These are phyloP conservation scores for Paecilomyces sp. DNA, from an alignment of 2,329 filamentous ascomycete genomes.

Conservation along the genomic window DNA sequence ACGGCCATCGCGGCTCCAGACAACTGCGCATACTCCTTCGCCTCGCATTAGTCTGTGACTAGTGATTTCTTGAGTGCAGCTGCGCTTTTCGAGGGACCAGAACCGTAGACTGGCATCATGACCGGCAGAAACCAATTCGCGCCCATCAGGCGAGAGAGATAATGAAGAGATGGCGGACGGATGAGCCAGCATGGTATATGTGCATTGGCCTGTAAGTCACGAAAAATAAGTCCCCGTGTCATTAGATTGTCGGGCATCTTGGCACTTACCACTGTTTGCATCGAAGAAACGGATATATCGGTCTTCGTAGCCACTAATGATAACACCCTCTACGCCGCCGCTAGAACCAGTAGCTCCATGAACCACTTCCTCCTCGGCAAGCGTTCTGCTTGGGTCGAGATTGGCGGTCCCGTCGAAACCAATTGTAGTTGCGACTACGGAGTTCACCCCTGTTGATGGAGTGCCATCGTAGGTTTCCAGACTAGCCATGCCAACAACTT, in stretches of 20 bases:
- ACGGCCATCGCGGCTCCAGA: constrained; percentile 91
- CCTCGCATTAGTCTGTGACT: constrained; percentile 90
- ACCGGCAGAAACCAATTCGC: constrained; percentile 89
- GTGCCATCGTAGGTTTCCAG: constrained; percentile 90
- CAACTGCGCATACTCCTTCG: constrained; percentile 87
- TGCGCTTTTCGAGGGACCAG: constrained; percentile 93
- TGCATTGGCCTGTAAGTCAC: constrained; percentile 73
- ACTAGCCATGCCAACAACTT: constrained; percentile 87
- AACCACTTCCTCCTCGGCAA: constrained; percentile 64
- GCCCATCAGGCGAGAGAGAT: constrained; percentile 84
- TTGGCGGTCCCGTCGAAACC: constrained; percentile 63
- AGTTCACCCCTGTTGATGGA: constrained; percentile 74
- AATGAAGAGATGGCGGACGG: constrained; percentile 87
- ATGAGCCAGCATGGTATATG: constrained; percentile 97
- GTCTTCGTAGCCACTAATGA: constrained; percentile 96
- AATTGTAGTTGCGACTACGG: constrained; percentile 78
- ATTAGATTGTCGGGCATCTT: neutral
- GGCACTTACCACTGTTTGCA: constrained; percentile 85
- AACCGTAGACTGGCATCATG: constrained; percentile 94
- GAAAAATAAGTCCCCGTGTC: constrained; percentile 11
- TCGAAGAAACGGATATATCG: constrained; percentile 95
- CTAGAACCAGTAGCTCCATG: constrained; percentile 78
- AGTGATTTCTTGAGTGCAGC: constrained; percentile 91
- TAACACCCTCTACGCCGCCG: constrained; percentile 80
- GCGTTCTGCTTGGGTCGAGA: constrained; percentile 55